Conservation (phyloP, 306 rosid genomes). For the Dicorynia guianensis region DNA sequence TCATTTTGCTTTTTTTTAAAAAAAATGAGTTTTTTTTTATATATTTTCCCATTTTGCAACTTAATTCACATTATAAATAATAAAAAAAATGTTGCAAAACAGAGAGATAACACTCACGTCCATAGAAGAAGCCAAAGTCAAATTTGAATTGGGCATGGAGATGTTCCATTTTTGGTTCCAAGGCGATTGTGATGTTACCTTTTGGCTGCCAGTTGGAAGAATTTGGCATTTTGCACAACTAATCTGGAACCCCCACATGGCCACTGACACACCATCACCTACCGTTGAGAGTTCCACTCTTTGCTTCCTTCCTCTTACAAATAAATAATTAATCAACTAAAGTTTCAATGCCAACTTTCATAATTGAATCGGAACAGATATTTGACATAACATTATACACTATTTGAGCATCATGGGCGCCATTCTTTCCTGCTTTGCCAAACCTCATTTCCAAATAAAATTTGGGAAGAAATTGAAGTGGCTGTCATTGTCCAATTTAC, state of each 20-base stretch:
- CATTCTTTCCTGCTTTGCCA: not conserved
- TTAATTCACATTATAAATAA: too few relatives aligned
- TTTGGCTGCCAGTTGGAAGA: not conserved
- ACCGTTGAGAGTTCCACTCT: not conserved
- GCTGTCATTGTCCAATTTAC: too few relatives aligned
- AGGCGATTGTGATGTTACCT: not conserved
- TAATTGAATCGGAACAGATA: not conserved
- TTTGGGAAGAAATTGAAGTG: too few relatives aligned
- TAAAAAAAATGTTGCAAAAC: too few relatives aligned
- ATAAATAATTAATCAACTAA: not conserved
- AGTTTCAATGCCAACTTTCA: not conserved
- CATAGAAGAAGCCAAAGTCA: not conserved
- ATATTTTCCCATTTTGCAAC: too few relatives aligned
- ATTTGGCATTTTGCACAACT: not conserved
- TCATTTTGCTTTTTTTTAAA: too few relatives aligned
- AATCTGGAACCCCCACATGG: conserved; percentile 3
- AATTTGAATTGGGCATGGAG: not conserved
- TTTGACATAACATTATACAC: not conserved
- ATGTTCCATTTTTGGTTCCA: not conserved
- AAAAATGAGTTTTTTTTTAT: too few relatives aligned
- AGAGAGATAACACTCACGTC: not conserved
- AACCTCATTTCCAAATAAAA: not conserved
- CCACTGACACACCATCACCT: not conserved
- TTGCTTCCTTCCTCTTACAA: not conserved
- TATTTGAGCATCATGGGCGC: not conserved